phyloP scores from a whole-genome alignment of 2,329 filamentous ascomycete genomes.

The Nemania serpens region DNA sequence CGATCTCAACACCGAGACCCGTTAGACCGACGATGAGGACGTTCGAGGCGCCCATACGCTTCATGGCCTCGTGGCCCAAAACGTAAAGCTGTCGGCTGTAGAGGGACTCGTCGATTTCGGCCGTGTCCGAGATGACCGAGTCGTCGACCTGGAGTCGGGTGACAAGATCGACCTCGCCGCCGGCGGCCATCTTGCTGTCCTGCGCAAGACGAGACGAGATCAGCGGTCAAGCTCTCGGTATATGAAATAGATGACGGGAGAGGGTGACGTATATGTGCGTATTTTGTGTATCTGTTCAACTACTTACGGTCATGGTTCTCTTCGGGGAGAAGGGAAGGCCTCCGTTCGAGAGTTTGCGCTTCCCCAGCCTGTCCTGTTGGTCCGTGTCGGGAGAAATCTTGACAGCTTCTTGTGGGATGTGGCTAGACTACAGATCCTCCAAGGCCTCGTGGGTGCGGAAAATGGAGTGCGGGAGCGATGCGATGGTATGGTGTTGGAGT shows the following conservation, averaged over 20 bases:
- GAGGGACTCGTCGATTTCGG: conserved; percentile 73
- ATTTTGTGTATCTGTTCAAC: not conserved
- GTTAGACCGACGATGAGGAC: conserved; percentile 90
- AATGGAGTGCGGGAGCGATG: not conserved
- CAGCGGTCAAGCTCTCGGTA: conserved; percentile 16
- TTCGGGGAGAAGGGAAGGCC: conserved; percentile 61
- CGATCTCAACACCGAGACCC: conserved; percentile 95
- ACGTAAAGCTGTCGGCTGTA: conserved; percentile 77
- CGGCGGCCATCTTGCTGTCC: conserved; percentile 54
- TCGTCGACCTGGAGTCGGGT: conserved; percentile 70
- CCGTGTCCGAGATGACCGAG: conserved; percentile 54
- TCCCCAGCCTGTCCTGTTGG: conserved; percentile 61
- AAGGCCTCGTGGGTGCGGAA: not conserved
- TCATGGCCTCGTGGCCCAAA: conserved; percentile 84
- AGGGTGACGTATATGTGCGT: not conserved
- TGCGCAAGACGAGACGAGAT: conserved; percentile 36
- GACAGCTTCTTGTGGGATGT: conserved; percentile 18
- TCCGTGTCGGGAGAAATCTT: conserved; percentile 30
- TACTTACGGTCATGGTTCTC: conserved; percentile 65
- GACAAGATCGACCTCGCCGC: conserved; percentile 63
- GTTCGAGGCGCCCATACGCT: conserved; percentile 96
- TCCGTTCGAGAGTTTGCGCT: conserved; percentile 69
- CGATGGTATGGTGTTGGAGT: not conserved
- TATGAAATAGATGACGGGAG: not conserved
- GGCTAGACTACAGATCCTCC: not conserved